Evolutionary conservation across 106 monocot species (phyloP), one percentile per base, ranked within the genome.

Genomic region (Dendrobium chrysotoxum): DNA sequence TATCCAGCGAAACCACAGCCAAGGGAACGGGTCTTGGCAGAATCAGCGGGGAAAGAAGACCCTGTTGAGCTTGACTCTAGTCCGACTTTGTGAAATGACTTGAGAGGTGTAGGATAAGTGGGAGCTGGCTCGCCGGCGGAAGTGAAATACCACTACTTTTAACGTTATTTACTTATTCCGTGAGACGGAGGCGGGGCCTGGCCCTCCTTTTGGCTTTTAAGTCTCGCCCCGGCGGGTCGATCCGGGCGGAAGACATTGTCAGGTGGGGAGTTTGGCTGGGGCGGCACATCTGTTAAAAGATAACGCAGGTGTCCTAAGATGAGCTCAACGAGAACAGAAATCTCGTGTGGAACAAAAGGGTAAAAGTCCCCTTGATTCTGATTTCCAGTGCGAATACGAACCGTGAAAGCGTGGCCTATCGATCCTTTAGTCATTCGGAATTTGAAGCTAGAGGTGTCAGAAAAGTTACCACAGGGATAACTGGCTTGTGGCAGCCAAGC

Each of bases 371-470:
- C 30, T 30, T 30, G 30, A 30, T 30, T 30, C 1, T 30, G 30
- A 30, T 30, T 30, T 88, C 81, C 82, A 89, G 89, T 92, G 89
- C 82, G 85, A 89, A 89, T 89, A 90, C 83, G 80, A 88, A 93
- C 88, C 90, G 88, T 90, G 90, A 93, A 93, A 93, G 93, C 85
- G 88, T 93, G 93, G 93, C 90, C 88, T 88, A 93, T 93, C 88
- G 90, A 93, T 93, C 93, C 93, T 93, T 90, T 93, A 93, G 90
- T 85, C 85, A 85, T 90, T 93, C 93, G 82, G 90, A 83, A 84
- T 93, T 93, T 91, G 93, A 93, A 90, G 90, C 93, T 93, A 93
- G 90, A 93, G 88, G 93, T 93, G 90, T 90, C 90, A 90, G 87
- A 90, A 93, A 93, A 90, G 93, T 93, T 93, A 93, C 90, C 93